A percentile compares a stretch with the other conserved stretches of the same genome.
These are phyloP conservation scores for Grosmannia huntii DNA, from an alignment of 2,329 filamentous ascomycete genomes.

Conservation along the genomic window DNA sequence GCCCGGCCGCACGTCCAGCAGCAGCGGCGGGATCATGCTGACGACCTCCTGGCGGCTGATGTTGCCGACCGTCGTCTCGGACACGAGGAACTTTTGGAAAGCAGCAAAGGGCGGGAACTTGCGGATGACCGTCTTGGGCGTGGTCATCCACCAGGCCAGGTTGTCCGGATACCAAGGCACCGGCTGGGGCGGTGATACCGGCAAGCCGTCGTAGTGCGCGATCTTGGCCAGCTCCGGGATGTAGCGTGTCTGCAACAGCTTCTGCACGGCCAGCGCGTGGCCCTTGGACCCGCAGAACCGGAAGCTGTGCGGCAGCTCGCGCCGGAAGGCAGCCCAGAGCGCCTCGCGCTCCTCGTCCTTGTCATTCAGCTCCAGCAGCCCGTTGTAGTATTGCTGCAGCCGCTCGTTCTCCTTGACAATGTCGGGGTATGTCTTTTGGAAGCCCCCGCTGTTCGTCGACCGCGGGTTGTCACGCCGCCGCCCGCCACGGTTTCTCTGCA, in stretches of 20 bases:
- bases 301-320: constrained; percentile 92
- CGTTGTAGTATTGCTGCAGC: constrained; percentile 79
- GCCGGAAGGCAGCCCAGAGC: constrained; percentile 75
- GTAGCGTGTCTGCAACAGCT: constrained; percentile 76
- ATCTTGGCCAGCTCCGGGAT: constrained; percentile 83
- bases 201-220: constrained; percentile 66
- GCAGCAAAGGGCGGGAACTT: constrained; percentile 88
- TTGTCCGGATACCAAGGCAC: constrained; percentile 91
- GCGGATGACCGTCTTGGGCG: constrained; percentile 87
- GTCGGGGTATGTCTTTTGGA: constrained; percentile 33
- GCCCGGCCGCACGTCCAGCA: constrained; percentile 81
- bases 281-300: constrained; percentile 93
- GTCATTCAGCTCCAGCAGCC: constrained; percentile 60
- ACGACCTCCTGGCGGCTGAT: constrained; percentile 96
- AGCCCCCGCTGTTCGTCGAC: not conserved
- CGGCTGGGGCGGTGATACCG: constrained; percentile 67
- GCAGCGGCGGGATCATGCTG: constrained; percentile 93
- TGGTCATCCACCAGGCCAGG: constrained; percentile 96
- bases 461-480: constrained; percentile 19
- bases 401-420: constrained; percentile 70
- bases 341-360: constrained; percentile 51
- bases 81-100: constrained; percentile 96
- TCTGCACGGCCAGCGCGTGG: constrained; percentile 84
- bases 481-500: constrained; percentile 18
- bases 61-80: constrained; percentile 92